A percentile compares a stretch with the other conserved stretches of the same genome.
Conservation (phyloP, 1,139 yeast genomes). For the Meyerozyma carpophila region DNA sequence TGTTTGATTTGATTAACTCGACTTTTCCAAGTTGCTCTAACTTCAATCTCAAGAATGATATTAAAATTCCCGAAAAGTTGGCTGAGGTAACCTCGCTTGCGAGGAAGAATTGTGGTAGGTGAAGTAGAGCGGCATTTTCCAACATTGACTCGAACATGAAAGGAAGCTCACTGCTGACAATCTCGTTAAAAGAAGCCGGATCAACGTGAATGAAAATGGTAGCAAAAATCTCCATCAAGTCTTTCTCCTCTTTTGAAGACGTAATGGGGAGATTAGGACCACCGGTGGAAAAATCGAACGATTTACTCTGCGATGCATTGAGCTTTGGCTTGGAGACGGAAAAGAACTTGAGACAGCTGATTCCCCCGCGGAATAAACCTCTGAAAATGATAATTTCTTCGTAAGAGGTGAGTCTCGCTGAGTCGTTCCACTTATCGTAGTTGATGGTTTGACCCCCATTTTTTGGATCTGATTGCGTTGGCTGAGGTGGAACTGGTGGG, state of each 20-base stretch:
- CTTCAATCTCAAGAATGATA: slow-evolving; percentile 69
- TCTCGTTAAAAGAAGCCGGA: slow-evolving; percentile 93
- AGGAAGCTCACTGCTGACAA: slow-evolving; percentile 76
- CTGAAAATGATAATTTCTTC: slow-evolving; percentile 81
- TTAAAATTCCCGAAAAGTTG: slow-evolving; percentile 82
- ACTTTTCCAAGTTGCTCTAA: slow-evolving; percentile 77
- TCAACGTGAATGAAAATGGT: slow-evolving; percentile 91
- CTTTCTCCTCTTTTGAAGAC: slow-evolving; percentile 90
- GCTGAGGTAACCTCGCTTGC: slow-evolving; percentile 94
- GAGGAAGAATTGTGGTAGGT: slow-evolving; percentile 88
- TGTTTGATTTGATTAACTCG: slow-evolving; percentile 72
- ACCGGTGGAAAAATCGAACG: slow-evolving; percentile 60
- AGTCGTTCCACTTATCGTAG: slow-evolving; percentile 71
- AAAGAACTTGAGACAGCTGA: slow-evolving; percentile 75
- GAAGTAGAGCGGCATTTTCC: slow-evolving; percentile 80
- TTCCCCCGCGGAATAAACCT: slow-evolving; percentile 77
- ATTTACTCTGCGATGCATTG: slow-evolving; percentile 33
- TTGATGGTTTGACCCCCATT: slow-evolving; percentile 54
- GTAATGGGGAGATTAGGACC: slow-evolving; percentile 82
- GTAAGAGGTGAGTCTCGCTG: slow-evolving; percentile 74
- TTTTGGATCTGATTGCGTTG: slow-evolving; percentile 47
- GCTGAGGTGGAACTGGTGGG: slow-evolving; percentile 69
- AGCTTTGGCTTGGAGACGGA: slow-evolving; percentile 47
- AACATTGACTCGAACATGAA: slow-evolving; percentile 76
- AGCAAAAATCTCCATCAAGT: slow-evolving; percentile 92